Percentiles rank a stretch among this genome's conserved stretches.
Evolutionary conservation across 1,284 basidiomycete species (phyloP).

Genomic region (Neonothopanus nambi): DNA sequence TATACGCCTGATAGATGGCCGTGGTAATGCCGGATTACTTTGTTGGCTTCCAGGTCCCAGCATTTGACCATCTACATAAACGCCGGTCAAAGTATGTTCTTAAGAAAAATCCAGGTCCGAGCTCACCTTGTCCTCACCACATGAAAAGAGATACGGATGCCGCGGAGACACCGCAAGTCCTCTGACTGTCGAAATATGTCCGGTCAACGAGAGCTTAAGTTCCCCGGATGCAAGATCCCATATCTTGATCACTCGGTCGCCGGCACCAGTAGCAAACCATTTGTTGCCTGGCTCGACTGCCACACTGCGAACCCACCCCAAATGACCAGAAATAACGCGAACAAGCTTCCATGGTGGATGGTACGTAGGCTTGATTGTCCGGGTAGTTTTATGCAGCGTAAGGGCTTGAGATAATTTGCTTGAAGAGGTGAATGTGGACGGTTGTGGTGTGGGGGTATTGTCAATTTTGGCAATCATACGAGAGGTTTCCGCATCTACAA

Average conservation of each 20-base stretch:
- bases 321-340: slow-evolving; percentile 95
- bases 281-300: slow-evolving; percentile 97
- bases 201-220: slow-evolving; percentile 92
- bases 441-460: slow-evolving; percentile 60
- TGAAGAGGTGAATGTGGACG: slow-evolving; percentile 66
- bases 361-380: slow-evolving; percentile 91
- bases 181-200: slow-evolving; percentile 96
- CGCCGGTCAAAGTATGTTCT: slow-evolving; percentile 2
- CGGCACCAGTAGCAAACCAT: slow-evolving; percentile 98
- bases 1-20: slow-evolving; percentile 98
- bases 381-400: slow-evolving; percentile 86
- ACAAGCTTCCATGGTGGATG: slow-evolving; percentile 96
- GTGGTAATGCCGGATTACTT: slow-evolving; percentile 98
- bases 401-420: slow-evolving; percentile 82
- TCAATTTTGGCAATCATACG: slow-evolving; percentile 71
- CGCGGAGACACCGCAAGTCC: slow-evolving; percentile 90
- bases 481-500: slow-evolving; percentile 49
- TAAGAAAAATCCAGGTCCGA: neutral
- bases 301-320: slow-evolving; percentile 97
- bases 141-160: slow-evolving; percentile 97
- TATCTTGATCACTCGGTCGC: slow-evolving; percentile 98
- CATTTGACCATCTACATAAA: slow-evolving; percentile 92
- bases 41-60: slow-evolving; percentile 99
- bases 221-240: slow-evolving; percentile 98
- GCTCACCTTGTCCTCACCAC: slow-evolving; percentile 92